Conservation (phyloP, 2,329 filamentous ascomycete genomes). For the Penicillium vulpinum region DNA sequence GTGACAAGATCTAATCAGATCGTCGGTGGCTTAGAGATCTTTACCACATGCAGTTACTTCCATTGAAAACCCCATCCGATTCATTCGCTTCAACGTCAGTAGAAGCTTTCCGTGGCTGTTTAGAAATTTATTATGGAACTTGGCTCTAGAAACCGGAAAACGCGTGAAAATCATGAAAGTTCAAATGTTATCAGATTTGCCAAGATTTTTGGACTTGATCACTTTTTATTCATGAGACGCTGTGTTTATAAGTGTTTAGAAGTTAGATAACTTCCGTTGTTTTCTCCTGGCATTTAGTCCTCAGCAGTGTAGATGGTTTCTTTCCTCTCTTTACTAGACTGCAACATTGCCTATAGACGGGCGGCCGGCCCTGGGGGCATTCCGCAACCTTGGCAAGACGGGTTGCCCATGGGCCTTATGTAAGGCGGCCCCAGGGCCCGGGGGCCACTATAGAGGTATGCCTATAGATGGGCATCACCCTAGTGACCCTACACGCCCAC, state of each 20-base stretch:
- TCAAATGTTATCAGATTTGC: conserved; percentile 14
- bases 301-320: too few species aligned
- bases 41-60: neutral
- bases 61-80: neutral
- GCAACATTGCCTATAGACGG: too few species aligned
- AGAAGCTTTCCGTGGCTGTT: conserved; percentile 4
- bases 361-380: too few species aligned
- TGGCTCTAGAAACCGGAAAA: conserved; percentile 1
- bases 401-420: too few species aligned
- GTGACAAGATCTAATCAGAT: conserved; percentile 11
- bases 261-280: too few species aligned
- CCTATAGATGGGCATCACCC: too few species aligned
- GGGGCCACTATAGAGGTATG: too few species aligned
- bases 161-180: neutral
- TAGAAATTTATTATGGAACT: conserved; percentile 6
- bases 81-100: neutral
- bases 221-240: neutral
- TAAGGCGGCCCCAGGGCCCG: too few species aligned
- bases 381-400: too few species aligned
- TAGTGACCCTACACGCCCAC: too few species aligned
- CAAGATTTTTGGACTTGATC: neutral
- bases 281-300: neutral
- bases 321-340: too few species aligned
- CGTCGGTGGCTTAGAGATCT: neutral
- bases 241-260: too few species aligned